phyloP scores from a whole-genome alignment of 202 grass and related monocot genomes.

The Dendrocalamus latiflorus region DNA sequence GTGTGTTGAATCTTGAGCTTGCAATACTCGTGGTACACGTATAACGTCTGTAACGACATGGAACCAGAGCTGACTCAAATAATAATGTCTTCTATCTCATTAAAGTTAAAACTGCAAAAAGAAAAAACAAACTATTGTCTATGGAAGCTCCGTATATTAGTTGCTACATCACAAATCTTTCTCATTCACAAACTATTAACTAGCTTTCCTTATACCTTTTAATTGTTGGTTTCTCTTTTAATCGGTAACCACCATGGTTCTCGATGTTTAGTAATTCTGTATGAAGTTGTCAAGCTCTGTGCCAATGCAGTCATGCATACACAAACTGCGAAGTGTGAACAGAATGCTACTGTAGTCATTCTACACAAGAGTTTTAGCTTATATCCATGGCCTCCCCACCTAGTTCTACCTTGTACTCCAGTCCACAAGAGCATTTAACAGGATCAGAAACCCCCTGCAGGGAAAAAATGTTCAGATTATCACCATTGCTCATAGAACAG shows the following conservation, averaged over 20 bases:
- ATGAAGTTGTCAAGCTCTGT: background rate
- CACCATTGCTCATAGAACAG: background rate
- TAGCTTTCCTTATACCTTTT: background rate
- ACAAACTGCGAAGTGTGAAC: too few relatives aligned
- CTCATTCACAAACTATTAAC: background rate
- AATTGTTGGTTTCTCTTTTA: background rate
- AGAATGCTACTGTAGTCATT: background rate
- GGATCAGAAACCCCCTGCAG: conserved; percentile 49
- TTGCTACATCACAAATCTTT: background rate
- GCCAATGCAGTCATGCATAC: background rate
- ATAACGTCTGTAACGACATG: background rate
- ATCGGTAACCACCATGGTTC: background rate
- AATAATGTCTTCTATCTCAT: too few relatives aligned
- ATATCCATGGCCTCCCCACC: conserved; percentile 27
- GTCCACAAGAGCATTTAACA: conserved; percentile 57
- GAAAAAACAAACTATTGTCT: background rate
- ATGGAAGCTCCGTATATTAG: background rate
- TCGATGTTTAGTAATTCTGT: background rate
- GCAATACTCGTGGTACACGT: background rate
- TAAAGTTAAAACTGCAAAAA: background rate
- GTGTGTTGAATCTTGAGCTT: too few relatives aligned
- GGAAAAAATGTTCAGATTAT: conserved; percentile 5
- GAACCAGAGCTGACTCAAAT: background rate
- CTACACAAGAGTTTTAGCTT: conserved; percentile 12
- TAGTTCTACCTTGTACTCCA: conserved; percentile 59